Percentiles rank a stretch among this genome's conserved stretches.
Conservation (phyloP, 352 stramenopile species). For the Pythium rhizo-oryzae region DNA sequence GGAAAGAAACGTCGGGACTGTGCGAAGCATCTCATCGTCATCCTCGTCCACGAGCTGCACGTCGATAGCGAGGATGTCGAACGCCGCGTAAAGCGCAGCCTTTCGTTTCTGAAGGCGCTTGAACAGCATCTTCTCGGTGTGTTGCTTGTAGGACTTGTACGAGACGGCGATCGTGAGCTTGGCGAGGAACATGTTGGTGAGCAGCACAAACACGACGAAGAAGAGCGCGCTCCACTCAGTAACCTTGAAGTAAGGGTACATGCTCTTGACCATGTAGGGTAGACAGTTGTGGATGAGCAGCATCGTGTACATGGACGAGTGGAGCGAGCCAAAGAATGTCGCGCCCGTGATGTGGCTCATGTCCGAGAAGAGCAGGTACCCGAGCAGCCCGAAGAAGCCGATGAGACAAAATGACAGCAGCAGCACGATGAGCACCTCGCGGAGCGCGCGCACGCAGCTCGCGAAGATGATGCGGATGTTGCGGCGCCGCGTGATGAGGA, state of each 20-base stretch:
- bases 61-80: slow-evolving; percentile 72
- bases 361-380: slow-evolving; percentile 81
- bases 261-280: slow-evolving; percentile 80
- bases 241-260: slow-evolving; percentile 81
- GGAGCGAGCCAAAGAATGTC: slow-evolving; percentile 70
- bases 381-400: slow-evolving; percentile 75
- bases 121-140: slow-evolving; percentile 86
- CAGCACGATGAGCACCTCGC: slow-evolving; percentile 74
- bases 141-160: slow-evolving; percentile 86
- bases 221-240: slow-evolving; percentile 82
- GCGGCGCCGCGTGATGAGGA: slow-evolving; percentile 74
- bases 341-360: slow-evolving; percentile 48
- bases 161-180: slow-evolving; percentile 87
- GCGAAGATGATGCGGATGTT: slow-evolving; percentile 88
- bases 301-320: slow-evolving; percentile 83
- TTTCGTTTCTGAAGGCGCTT: slow-evolving; percentile 88
- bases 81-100: slow-evolving; percentile 71
- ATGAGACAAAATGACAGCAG: slow-evolving; percentile 76
- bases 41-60: slow-evolving; percentile 44
- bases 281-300: slow-evolving; percentile 80
- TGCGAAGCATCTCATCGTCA: slow-evolving; percentile 11
- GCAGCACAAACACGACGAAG: slow-evolving; percentile 79
- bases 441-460: slow-evolving; percentile 73
- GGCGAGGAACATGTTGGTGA: slow-evolving; percentile 81
- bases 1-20: slow-evolving; percentile 19